Base-by-base conservation (phyloP, 2,329 filamentous ascomycete species). In the Aspergillus sp. region DNA sequence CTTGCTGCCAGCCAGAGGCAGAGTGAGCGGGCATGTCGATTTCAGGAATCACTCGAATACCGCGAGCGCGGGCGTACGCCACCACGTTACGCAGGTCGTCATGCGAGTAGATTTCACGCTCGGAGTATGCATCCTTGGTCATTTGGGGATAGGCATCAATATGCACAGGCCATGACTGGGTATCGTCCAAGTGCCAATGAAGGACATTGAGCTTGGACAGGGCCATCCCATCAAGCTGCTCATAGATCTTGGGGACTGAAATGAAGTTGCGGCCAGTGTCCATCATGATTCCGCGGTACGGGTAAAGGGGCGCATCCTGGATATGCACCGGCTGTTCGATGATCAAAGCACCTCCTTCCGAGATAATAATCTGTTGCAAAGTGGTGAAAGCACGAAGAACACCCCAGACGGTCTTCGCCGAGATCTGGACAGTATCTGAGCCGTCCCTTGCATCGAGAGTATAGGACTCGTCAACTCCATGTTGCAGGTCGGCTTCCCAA, bases 11-110 rank as follows among this genome's bases (percentile, higher is more conserved):
- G 31, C 84, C 84, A 0, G 83, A 80, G 31, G 79, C 77, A 6
- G 84, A 81, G 69, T 88, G 85, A 51, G 85, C 83, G 7, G 85
- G 85, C 84, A 87, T 87, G 70, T 88, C 85, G 47, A 87, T 81
- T 67, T 88, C 85, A n/a, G 85, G 83, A 38, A 87, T 78, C 59
- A 88, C 78, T 58, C 86, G 83, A n/a, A 88, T 79, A 59, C 82
- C 85, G 19, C 85, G 85, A 38, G 81, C 80, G 43, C 81, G 77
- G 17, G 82, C 84, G 64, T 85, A 85, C 13, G 71, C 69, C 54
- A 86, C 78, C 54, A 86, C 72, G 3, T 74, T 73, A 19, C 72
- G 76, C 50, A 86, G 71, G 60, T 79, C 76, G 0, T 69, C 66
- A 1, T 81, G 76, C 3, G 79, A 78, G 69, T 81, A 85, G 53